phyloP scores from a whole-genome alignment of 192 early-diverging fungal genomes.

The Backusella sp. region DNA sequence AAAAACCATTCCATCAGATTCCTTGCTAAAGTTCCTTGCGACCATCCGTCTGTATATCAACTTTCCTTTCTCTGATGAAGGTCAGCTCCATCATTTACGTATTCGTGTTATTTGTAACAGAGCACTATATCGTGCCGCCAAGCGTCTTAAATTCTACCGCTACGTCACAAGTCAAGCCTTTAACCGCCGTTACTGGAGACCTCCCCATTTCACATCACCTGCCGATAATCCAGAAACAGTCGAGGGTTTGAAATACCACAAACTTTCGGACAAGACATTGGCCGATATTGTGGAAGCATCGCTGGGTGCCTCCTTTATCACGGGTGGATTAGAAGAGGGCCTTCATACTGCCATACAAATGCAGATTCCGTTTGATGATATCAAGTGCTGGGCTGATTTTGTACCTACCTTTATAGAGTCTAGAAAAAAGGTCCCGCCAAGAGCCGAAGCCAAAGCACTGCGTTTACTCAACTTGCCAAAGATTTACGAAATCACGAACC shows the following conservation, averaged over 20 bases:
- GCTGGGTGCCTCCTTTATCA: constrained; percentile 72
- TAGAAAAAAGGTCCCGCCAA: constrained; percentile 22
- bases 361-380: constrained; percentile 54
- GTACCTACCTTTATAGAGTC: constrained; percentile 21
- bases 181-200: constrained; percentile 54
- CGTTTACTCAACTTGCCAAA: constrained; percentile 23
- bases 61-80: constrained; percentile 76
- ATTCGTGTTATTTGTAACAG: constrained; percentile 74
- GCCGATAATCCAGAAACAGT: constrained; percentile 22
- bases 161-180: constrained; percentile 67
- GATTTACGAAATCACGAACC: constrained; percentile 48
- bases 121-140: constrained; percentile 61
- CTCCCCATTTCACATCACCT: constrained; percentile 35
- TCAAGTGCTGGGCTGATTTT: constrained; percentile 52
- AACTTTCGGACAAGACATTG: constrained; percentile 78
- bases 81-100: constrained; percentile 71
- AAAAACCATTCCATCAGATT: constrained; percentile 37
- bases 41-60: constrained; percentile 75
- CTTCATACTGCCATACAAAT: constrained; percentile 55
- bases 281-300: constrained; percentile 87
- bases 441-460: constrained; percentile 21
- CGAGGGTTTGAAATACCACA: constrained; percentile 34
- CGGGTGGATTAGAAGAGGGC: constrained; percentile 52
- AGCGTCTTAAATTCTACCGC: constrained; percentile 49
- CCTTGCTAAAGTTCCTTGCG: constrained; percentile 78